Evolutionary conservation across 2,329 filamentous ascomycete genomes (phyloP), one percentile per base, ranked within the genome.

Genomic region (Monosporascus sp.): DNA sequence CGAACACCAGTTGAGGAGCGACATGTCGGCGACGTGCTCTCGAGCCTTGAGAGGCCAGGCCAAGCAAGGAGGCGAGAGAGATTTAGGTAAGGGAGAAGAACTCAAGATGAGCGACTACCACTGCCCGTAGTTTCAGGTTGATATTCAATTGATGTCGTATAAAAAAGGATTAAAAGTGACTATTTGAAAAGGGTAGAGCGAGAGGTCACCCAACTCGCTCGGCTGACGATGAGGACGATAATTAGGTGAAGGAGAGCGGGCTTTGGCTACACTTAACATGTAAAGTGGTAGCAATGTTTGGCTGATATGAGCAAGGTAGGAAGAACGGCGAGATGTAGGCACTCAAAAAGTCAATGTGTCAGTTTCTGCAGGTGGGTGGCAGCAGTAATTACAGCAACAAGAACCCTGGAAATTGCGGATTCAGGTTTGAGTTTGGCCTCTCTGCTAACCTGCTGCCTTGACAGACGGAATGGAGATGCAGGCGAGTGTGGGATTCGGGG

Each of bases 1-100:
- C 59, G 78, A 73, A 56, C 74, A 76, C 81, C 81, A 84, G 38
- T 63, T 64, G 61, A 83, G 77, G 57, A 82, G 60, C 55, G 77
- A 74, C 81, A 83, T 83, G 55, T 52, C 58, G 58, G 55, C 56
- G 62, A 56, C 48, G 51, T 37, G 51, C 49, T 48, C 49, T 52
- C 53, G 62, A 62, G 54, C 55, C 59, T 55, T 54, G 50, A 48
- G 47, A 31, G 54, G 55, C 52, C 50, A 58, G 59, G 53, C 59
- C 56, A 55, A 57, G 57, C 48, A 50, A 53, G 54, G 55, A 50
- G 49, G 53, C 48, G 54, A 54, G 53, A 49, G 51, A 43, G 50
- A 51, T 50, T 44, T 49, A 31, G 51, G 41, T 48, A 52, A 53
- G 54, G 53, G 53, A 55, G 55, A 52, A 7, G 27, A 39, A 41